phyloP scores from a whole-genome alignment of 2,329 filamentous ascomycete genomes.

The Helotiales sp. region DNA sequence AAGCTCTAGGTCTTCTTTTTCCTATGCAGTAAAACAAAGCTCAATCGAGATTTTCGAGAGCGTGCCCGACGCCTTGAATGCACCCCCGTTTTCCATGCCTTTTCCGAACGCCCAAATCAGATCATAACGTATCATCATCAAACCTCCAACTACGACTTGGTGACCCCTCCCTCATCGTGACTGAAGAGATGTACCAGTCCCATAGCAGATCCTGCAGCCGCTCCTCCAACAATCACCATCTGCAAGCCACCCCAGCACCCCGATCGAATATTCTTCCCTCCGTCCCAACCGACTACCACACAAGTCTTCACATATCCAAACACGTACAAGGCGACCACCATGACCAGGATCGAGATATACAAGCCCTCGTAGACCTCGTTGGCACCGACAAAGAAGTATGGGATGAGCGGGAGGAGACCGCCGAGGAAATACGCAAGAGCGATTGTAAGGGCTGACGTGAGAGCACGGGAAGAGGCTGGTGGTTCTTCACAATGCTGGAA shows the following conservation, averaged over 20 bases:
- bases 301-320: constrained; percentile 71
- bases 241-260: constrained; percentile 45
- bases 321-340: constrained; percentile 61
- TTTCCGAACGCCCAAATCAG: constrained; percentile 18
- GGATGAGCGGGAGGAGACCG: constrained; percentile 59
- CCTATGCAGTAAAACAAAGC: constrained; percentile 18
- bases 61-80: constrained; percentile 18
- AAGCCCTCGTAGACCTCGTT: constrained; percentile 54
- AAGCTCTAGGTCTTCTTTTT: not conserved
- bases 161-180: constrained; percentile 23
- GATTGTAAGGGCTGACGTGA: constrained; percentile 57
- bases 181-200: constrained; percentile 45
- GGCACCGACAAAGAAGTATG: constrained; percentile 55
- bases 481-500: constrained; percentile 43
- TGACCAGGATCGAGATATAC: constrained; percentile 63
- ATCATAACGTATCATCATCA: constrained; percentile 7
- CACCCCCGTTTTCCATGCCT: constrained; percentile 11
- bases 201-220: constrained; percentile 48
- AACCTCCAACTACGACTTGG: not conserved
- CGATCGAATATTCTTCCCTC: constrained; percentile 34
- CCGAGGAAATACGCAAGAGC: constrained; percentile 61
- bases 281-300: constrained; percentile 50
- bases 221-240: constrained; percentile 48
- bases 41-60: constrained; percentile 38
- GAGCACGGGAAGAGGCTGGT: constrained; percentile 41